Evolutionary conservation across 2,329 filamentous ascomycete genomes (phyloP), one percentile per base, ranked within the genome.

Genomic region (Aspergillus versicolor): DNA sequence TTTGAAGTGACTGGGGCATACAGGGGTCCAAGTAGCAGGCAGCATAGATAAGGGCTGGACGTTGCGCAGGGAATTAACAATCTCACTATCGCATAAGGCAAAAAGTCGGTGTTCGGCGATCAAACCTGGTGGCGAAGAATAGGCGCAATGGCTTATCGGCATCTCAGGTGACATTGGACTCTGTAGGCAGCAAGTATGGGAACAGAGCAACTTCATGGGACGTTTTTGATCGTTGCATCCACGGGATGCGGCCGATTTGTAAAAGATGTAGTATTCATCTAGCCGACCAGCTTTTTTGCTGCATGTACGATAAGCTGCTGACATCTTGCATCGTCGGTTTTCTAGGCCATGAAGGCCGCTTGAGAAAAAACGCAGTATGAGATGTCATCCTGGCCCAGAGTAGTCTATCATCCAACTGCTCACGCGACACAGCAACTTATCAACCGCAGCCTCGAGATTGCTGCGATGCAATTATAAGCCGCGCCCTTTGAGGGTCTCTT

Each of bases 251-350:
- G 43, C 44, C 27, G n/a, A 17, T 9, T 34, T 32, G 9, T 3
- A 30, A 27, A 37, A 5, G n/a, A 49, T 41, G 13, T 19, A 21
- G 21, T 9, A 50, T 50, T 21, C 40, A 12, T 19, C 37, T 27
- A 21, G 34, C 47, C 47, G 9, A 40, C 17, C n/a, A 24, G 46
- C 9, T 22, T 11, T 22, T 11, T 6, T 44, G 42, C 17, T 27
- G 50, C 24, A 44, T 22, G 50, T 44, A 46, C 21, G 47, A 56
- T 52, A 56, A 51, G 47, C 38, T 38, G n/a, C 49, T 47, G 27
- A 37, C 49, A 52, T 43, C 22, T 52, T 27, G 49, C 40, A 37
- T 30, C 32, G 15, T 32, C 27, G n/a, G 17, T 47, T 17, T 17
- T 42, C 52, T 55, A 12, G 27, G 9, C 3, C 27, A 30, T 4